These are phyloP conservation scores for Raffaelea albimanens DNA, from an alignment of 2,329 filamentous ascomycete species.

Conservation along the genomic window DNA sequence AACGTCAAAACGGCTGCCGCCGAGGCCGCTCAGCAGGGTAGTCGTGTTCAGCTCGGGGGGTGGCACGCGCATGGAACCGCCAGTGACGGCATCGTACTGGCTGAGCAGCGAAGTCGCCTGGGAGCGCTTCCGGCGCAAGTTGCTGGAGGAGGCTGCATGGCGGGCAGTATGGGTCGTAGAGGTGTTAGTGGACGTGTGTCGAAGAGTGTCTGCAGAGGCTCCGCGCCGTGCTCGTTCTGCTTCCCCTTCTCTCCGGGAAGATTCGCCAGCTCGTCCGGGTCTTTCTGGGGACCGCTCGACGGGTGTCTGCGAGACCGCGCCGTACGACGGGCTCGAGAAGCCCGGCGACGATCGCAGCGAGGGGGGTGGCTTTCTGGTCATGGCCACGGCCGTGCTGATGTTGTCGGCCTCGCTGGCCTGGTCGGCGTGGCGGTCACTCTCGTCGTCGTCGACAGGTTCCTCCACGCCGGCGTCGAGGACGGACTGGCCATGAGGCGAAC, in stretches of 20 bases:
- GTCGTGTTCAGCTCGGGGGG: slow-evolving; percentile 43
- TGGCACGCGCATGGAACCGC: slow-evolving; percentile 11
- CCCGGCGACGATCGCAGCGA: slow-evolving; percentile 21
- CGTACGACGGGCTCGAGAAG: slow-evolving; percentile 23
- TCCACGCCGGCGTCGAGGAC: background rate
- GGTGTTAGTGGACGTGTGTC: background rate
- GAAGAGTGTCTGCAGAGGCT: background rate
- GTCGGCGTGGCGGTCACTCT: slow-evolving; percentile 8
- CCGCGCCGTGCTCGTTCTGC: too few species aligned
- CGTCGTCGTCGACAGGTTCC: background rate
- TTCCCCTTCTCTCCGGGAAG: background rate
- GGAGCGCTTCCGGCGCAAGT: slow-evolving; percentile 9
- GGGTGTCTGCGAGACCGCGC: slow-evolving; percentile 15
- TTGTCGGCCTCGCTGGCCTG: slow-evolving; percentile 11
- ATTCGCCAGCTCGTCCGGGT: background rate
- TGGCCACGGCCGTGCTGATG: slow-evolving; percentile 13
- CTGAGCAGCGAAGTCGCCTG: slow-evolving; percentile 11
- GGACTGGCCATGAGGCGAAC: slow-evolving; percentile 5
- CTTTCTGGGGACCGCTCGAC: background rate
- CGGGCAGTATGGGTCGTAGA: slow-evolving; percentile 2
- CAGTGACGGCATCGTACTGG: slow-evolving; percentile 13
- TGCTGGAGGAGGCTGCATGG: background rate
- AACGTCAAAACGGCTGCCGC: slow-evolving; percentile 20
- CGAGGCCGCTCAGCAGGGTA: slow-evolving; percentile 41
- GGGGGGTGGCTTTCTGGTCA: slow-evolving; percentile 17